Base-by-base conservation (phyloP, 2,329 filamentous ascomycete genomes). In the Sclerotinia glacialis region DNA sequence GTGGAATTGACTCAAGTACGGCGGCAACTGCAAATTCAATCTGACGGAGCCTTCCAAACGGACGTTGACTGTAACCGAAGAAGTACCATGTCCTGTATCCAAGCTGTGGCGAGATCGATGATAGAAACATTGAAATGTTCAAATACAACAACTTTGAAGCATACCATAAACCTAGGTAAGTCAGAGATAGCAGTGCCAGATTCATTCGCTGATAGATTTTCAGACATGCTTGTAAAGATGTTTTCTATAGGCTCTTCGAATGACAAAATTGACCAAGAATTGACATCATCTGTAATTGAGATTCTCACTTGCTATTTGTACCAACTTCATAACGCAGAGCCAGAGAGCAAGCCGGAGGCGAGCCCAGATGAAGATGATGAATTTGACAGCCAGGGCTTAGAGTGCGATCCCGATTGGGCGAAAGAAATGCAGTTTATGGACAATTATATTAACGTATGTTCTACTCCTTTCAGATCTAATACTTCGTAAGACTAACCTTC, bases 1-100 rank as follows among this genome's bases (percentile, higher is more conserved):
- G 78, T 83, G 9, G 62, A 67, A 7, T 65, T 69, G 37, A 74
- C 44, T 23, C 74, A 55, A 53, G 59, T 37, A 37, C 31, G 37
- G 23, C 63, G 34, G 69, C 74, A 53, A 58, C 14, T 71, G 40
- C 68, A 73, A 8, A 64, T 62, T 47, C 42, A 64, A n/a, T 52
- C 55, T 16, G 60, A 54, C 61, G 26, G 49, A 55, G 11, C 52
- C 21, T 54, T 54, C 11, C 69, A 69, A 34, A 49, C 64, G 14
- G 70, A 67, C 1, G 68, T 72, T 53, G 49, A 62, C 31, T 49
- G 49, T 14, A 73, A 72, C 42, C 69, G 66, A 64, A 68, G 21
- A 65, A 72, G 70, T 28, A 71, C 70, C 7, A 69, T 71, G 64
- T 67, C 67, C 31, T 69, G 52, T 50, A 66, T 69, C 50, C 70